Evolutionary conservation across 805 yeast genomes (phyloP).

Genomic region (Metschnikowia bowlesiae): DNA sequence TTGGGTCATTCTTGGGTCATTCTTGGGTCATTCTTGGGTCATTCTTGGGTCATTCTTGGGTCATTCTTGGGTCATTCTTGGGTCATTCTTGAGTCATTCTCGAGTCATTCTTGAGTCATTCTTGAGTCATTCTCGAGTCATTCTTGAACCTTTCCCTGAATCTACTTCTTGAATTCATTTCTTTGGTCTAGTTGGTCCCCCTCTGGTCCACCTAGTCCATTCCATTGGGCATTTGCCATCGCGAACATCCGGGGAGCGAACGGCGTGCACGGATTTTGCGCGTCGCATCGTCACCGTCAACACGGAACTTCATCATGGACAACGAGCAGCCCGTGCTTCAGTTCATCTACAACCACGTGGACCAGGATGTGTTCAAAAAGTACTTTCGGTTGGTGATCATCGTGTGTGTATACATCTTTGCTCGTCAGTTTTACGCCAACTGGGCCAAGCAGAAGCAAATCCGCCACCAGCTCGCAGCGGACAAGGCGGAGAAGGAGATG

Average conservation of each 20-base stretch:
- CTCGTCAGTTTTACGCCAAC: slow-evolving; percentile 53
- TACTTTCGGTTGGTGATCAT: slow-evolving; percentile 45
- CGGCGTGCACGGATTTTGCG: neutral
- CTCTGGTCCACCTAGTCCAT: too few species aligned
- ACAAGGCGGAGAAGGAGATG: slow-evolving; percentile 38
- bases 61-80: too few species aligned
- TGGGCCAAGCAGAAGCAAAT: slow-evolving; percentile 55
- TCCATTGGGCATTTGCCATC: too few species aligned
- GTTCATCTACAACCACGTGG: slow-evolving; percentile 33
- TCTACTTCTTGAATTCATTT: too few species aligned
- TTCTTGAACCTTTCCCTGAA: too few species aligned
- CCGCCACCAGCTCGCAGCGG: slow-evolving; percentile 43
- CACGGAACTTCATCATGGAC: slow-evolving; percentile 1
- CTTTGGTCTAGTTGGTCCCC: too few species aligned
- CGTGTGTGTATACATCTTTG: slow-evolving; percentile 56
- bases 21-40: too few species aligned
- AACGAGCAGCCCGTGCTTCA: slow-evolving; percentile 14
- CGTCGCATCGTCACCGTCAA: neutral
- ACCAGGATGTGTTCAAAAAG: slow-evolving; percentile 40
- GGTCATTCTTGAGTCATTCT: too few species aligned
- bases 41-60: too few species aligned
- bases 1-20: too few species aligned
- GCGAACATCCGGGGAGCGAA: neutral
- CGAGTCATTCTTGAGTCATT: too few species aligned
- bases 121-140: too few species aligned